Conservation (phyloP, 2,329 filamentous ascomycete genomes). For the Moelleriella libera region DNA sequence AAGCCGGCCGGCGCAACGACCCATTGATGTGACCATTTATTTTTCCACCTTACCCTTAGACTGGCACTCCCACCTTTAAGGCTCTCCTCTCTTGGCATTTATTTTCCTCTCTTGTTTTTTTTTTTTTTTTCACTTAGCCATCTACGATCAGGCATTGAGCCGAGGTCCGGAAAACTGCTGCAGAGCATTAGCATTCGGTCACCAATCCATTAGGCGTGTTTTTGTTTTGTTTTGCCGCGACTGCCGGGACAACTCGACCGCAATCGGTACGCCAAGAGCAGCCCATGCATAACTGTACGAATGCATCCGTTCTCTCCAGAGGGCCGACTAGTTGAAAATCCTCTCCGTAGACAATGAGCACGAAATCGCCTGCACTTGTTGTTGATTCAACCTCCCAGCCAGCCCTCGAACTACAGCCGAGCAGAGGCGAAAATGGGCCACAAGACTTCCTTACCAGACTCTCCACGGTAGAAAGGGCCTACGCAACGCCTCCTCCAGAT, state of each 20-base stretch:
- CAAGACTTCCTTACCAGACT: slow-evolving; percentile 1
- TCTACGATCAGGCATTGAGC: no score
- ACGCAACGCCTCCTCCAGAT: slow-evolving; percentile 14
- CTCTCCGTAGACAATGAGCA: slow-evolving; percentile 11
- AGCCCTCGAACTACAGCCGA: not conserved
- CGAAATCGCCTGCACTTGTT: not conserved
- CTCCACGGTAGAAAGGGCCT: slow-evolving; percentile 1
- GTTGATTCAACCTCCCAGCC: not conserved
- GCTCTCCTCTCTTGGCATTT: no score
- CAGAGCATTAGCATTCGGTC: no score
- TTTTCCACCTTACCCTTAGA: not conserved
- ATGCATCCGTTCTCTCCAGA: not conserved
- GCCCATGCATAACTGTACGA: no score
- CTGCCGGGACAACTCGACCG: no score
- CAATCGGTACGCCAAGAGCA: no score
- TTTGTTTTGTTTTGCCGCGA: no score
- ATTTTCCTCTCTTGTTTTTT: no score
- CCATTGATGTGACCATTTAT: not conserved
- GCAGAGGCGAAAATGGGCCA: not conserved
- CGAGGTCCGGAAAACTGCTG: no score
- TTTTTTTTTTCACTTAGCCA: no score
- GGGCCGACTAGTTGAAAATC: not conserved
- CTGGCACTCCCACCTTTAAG: no score
- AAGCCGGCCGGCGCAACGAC: not conserved
- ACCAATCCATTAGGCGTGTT: no score